Base-by-base conservation (phyloP, 331 rosid species). In the Acacia concinna region DNA sequence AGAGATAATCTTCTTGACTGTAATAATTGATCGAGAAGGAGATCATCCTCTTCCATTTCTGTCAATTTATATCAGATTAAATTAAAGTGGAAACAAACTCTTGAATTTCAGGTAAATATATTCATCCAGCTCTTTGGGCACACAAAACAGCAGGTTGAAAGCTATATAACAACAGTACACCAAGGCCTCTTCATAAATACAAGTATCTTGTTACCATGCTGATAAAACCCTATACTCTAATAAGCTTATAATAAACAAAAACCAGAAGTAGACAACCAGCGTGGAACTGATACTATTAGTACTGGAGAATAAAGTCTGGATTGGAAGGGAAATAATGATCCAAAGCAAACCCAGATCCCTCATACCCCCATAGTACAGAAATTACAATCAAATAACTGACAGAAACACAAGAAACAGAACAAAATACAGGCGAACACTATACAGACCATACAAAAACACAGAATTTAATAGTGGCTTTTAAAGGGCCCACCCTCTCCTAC, bases 41-140 rank as follows among this genome's bases (percentile, higher is more conserved):
- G 89, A 83, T 93, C 98, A 56, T 95, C 97, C 86, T 79, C 88
- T 68, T 91, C 98, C 76, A 95, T 80, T 81, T 87, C 98, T 94
- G 94, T 77, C 73, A 84, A 78, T 38, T 71, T 47, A 47, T 84
- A 43, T 49, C 76, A 79, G 38, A 84, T 54, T 73, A 84, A 82
- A 49, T 68, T 38, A 84, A 18, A 44, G 78, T 64, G 75, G 57
- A 54, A 52, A 44, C 38, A 56, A 77, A 83, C 63, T 68, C 44
- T 66, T 18, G 13, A 8, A 37, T 37, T 40, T 28, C 60, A 44
- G 75, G 60, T 21, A 56, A 56, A 56, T 14, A 69, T 14, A 41
- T 13, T 34, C 2, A 43, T 28, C 60, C 40, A 30, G 28, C 25
- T 13, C 31, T 25, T 46, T 71, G 27, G 60, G n/a, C 23, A 2